Evolutionary conservation across 176 grass and related monocot species (phyloP), one percentile per base, ranked within the genome.

Genomic region (Olyra latifolia): DNA sequence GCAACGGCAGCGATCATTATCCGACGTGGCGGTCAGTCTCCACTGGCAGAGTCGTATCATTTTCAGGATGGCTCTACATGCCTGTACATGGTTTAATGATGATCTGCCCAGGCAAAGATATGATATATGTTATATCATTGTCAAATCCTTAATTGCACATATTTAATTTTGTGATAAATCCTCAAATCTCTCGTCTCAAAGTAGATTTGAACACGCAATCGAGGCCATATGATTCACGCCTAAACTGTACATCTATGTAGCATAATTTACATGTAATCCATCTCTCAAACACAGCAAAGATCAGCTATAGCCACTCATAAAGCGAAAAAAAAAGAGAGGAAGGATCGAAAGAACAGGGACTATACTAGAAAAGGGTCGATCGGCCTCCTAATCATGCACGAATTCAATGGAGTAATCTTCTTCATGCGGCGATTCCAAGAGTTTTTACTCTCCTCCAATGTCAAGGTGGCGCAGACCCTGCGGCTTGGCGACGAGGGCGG

Each of bases 391-490:
- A 6, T 27, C 43, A 6, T 60, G 28, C 44, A 47, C n/a, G 62
- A 71, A 77, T 20, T 50, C 69, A 24, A 32, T 53, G 76, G 87
- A 62, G 50, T 32, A 71, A 57, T 27, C 0, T 6, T 4, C 41
- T 19, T 64, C 23, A 16, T 0, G 8, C 45, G 38, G 17, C 27
- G 14, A 72, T 50, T 14, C 27, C 44, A 1, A 5, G 43, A 45
- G 1, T 5, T 43, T 43, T 10, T 15, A 10, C 63, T n/a, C 8
- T 15, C 13, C 44, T 40, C 1, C 58, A 86, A 86, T 11, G 79
- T 82, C 40, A 78, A 57, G 29, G 77, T 77, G 65, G 72, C 63
- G 83, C 72, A 82, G 82, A 0, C 82, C 78, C 47, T 77, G 81
- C 13, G 69, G 64, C 71, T 81, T 76, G 70, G 27, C 71, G 57